A percentile compares a stretch with the other conserved stretches of the same genome.
Evolutionary conservation across 495 filamentous ascomycete species (phyloP).

Genomic region (Chaetomidium leptoderma): DNA sequence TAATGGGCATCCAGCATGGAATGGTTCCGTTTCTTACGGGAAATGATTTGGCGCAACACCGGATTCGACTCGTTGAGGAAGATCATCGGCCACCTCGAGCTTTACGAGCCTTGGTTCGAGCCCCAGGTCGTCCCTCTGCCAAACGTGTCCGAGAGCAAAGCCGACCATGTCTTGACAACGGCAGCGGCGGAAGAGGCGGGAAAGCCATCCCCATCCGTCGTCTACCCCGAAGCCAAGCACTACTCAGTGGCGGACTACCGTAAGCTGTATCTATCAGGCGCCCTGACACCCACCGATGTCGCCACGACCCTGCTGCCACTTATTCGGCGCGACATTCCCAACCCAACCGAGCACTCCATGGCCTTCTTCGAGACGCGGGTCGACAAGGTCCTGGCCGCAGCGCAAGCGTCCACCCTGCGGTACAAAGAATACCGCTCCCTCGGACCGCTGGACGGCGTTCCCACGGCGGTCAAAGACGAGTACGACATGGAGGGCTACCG

Average conservation of each 20-base stretch:
- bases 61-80: slow-evolving; percentile 60
- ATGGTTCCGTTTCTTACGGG: slow-evolving; percentile 30
- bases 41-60: slow-evolving; percentile 60
- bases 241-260: slow-evolving; percentile 68
- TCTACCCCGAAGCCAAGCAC: slow-evolving; percentile 42
- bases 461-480: slow-evolving; percentile 51
- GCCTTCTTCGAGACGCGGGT: slow-evolving; percentile 62
- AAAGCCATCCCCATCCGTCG: background rate
- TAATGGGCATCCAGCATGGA: slow-evolving; percentile 30
- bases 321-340: slow-evolving; percentile 55
- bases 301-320: slow-evolving; percentile 62
- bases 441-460: slow-evolving; percentile 71
- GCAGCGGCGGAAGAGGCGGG: slow-evolving; percentile 5
- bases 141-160: background rate
- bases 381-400: slow-evolving; percentile 59
- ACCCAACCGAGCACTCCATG: slow-evolving; percentile 53
- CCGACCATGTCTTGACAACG: slow-evolving; percentile 10
- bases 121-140: slow-evolving; percentile 66
- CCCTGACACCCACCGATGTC: slow-evolving; percentile 63
- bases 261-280: slow-evolving; percentile 58
- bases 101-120: slow-evolving; percentile 65
- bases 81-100: slow-evolving; percentile 51
- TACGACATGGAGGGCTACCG: slow-evolving; percentile 68
- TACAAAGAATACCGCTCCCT: slow-evolving; percentile 59
- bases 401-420: slow-evolving; percentile 59